phyloP scores from a whole-genome alignment of 1,139 yeast genomes.

The Protomyces lactucae-debilis region DNA sequence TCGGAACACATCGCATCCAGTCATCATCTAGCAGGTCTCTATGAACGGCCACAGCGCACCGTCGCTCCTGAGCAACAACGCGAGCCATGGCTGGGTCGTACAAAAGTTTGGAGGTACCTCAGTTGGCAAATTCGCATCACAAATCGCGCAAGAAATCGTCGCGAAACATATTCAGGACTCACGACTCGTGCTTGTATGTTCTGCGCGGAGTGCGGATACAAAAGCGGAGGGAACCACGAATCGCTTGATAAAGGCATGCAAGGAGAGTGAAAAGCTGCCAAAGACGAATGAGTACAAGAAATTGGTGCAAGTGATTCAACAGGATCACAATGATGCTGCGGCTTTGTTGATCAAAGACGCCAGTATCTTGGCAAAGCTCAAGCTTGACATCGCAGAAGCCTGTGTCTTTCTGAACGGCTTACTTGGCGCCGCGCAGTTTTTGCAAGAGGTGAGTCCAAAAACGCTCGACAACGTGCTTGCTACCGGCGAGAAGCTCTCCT shows the following conservation, averaged over 20 bases:
- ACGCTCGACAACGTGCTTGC: constrained; percentile 88
- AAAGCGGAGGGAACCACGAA: constrained; percentile 95
- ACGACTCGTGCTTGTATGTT: constrained; percentile 92
- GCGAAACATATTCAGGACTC: constrained; percentile 51
- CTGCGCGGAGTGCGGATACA: constrained; percentile 86
- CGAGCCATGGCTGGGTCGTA: constrained; percentile 63
- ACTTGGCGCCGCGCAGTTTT: constrained; percentile 77
- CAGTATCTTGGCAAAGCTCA: constrained; percentile 48
- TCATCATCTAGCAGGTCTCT: not conserved
- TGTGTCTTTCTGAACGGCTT: constrained; percentile 63
- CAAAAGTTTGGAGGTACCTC: constrained; percentile 99
- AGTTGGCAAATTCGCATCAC: constrained; percentile 85
- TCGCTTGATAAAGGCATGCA: constrained; percentile 24
- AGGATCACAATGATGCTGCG: constrained; percentile 80
- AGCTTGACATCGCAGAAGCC: constrained; percentile 58
- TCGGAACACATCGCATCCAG: not conserved
- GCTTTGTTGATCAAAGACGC: constrained; percentile 47
- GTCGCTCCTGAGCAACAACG: not conserved
- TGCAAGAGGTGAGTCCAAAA: constrained; percentile 86
- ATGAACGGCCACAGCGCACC: not conserved
- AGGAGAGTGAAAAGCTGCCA: constrained; percentile 12
- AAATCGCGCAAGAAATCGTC: constrained; percentile 71
- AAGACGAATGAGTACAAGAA: constrained; percentile 32
- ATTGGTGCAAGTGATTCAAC: constrained; percentile 56
- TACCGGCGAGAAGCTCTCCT: constrained; percentile 86